Evolutionary conservation across 495 filamentous ascomycete genomes (phyloP).

Genomic region (Friedmanniomyces endolithicus): DNA sequence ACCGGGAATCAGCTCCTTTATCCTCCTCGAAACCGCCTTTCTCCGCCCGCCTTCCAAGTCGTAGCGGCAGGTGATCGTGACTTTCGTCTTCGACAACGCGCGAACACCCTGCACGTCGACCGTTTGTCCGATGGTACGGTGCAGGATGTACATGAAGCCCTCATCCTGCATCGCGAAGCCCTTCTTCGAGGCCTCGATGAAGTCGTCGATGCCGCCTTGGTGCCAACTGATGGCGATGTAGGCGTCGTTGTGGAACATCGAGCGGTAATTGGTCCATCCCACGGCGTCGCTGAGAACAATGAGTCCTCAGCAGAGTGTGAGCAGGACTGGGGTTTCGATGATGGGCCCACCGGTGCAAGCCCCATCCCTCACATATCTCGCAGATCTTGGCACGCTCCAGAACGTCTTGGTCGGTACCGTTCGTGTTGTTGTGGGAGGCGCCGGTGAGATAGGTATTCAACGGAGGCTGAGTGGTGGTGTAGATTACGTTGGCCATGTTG

Average conservation of each 20-base stretch:
- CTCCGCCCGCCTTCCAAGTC: background rate
- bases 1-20: background rate
- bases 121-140: background rate
- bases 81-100: conserved; percentile 1
- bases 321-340: background rate
- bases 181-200: conserved; percentile 1
- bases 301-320: background rate
- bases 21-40: background rate
- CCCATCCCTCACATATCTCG: conserved; percentile 3
- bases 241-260: conserved; percentile 1
- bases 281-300: background rate
- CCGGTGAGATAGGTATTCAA: background rate
- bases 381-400: background rate
- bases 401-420: background rate
- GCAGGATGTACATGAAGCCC: conserved; percentile 4
- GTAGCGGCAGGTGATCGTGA: conserved; percentile 1
- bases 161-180: conserved; percentile 3
- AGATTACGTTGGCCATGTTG: background rate
- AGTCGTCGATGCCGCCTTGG: conserved; percentile 6
- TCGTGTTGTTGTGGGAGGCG: background rate
- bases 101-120: background rate
- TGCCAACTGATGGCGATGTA: conserved; percentile 1
- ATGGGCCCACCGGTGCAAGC: background rate
- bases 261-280: conserved; percentile 2
- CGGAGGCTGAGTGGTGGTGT: background rate